These are phyloP conservation scores for Gastrolobium villosum DNA, from an alignment of 306 rosid genomes.

Conservation along the genomic window DNA sequence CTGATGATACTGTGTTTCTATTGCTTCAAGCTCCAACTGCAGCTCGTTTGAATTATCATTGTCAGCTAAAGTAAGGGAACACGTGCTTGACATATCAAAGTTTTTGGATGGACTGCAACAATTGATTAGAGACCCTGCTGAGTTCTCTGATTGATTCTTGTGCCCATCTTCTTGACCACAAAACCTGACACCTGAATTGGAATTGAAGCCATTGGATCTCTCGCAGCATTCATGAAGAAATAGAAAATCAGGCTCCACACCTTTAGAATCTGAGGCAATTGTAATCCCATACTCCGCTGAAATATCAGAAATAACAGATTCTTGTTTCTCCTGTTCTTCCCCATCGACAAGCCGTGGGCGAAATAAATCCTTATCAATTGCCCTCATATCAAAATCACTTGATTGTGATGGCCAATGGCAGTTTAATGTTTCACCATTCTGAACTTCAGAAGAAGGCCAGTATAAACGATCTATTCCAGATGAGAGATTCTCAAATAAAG, in stretches of 20 bases:
- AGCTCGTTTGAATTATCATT: constrained; percentile 53
- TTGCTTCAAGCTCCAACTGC: constrained; percentile 75
- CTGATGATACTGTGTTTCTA: constrained; percentile 64
- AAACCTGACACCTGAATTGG: constrained; percentile 48
- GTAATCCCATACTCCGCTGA: constrained; percentile 58
- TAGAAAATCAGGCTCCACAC: constrained; percentile 44
- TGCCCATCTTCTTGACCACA: constrained; percentile 49
- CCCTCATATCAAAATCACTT: constrained; percentile 35
- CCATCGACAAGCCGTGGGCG: constrained; percentile 44
- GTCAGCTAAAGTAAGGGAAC: constrained; percentile 54
- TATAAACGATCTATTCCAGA: constrained; percentile 48
- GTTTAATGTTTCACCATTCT: constrained; percentile 37
- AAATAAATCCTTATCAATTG: constrained; percentile 42
- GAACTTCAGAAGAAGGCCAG: constrained; percentile 41
- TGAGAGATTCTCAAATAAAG: constrained; percentile 51
- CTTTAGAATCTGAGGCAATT: constrained; percentile 47
- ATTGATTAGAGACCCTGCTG: constrained; percentile 48
- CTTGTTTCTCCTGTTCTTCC: constrained; percentile 63
- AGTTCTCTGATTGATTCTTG: constrained; percentile 48
- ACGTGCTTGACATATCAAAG: constrained; percentile 56
- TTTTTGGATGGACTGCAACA: constrained; percentile 48
- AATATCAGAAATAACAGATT: constrained; percentile 61
- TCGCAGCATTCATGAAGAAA: constrained; percentile 54
- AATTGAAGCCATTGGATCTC: constrained; percentile 44
- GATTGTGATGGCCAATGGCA: constrained; percentile 52